Base-by-base conservation (phyloP, 192 early-diverging fungal genomes). In the Entomortierella parvispora region DNA sequence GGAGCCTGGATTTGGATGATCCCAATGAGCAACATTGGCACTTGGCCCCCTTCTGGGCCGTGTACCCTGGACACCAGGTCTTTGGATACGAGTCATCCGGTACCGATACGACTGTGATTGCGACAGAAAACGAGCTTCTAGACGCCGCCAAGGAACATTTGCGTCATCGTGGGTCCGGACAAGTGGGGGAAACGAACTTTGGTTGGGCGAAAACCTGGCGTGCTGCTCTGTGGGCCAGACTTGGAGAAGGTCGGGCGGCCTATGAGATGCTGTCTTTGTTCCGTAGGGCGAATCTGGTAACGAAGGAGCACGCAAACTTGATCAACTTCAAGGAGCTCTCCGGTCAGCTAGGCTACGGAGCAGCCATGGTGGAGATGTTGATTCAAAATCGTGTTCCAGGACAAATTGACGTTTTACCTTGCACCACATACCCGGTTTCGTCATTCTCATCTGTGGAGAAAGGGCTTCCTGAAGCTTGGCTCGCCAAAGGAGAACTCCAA, bases 1-100 rank as follows among this genome's bases (percentile, higher is more conserved):
- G 80, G 80, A 54, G 52, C 31, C 12, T 69, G 51, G 80, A 81
- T 62, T n/a, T 75, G 45, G 71, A 81, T 43, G 65, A 75, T 1
- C 80, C 71, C 1, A 69, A 66, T 11, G 62, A 70, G 18, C 4
- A 28, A 0, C 67, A 69, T 48, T 54, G 57, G 9, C 67, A 81
- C 45, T 37, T 81, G n/a, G 71, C 58, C 7, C 66, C 56, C 4
- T 69, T 81, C 25, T 69, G 65, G 42, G 64, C 62, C 17, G 51
- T 81, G 0, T 81, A 72, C 57, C 80, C 71, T 17, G 80, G 80
- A 0, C 52, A 55, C 10, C 47, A 65, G 52, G n/a, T 69, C 11
- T 75, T 68, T 52, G 42, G 49, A 4, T 40, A 51, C 29, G 50
- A 49, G 7, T 31, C 45, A 0, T 33, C 49, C 2, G 14, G 40